phyloP scores from a whole-genome alignment of 2,329 filamentous ascomycete genomes.

The Xylaria multiplex region DNA sequence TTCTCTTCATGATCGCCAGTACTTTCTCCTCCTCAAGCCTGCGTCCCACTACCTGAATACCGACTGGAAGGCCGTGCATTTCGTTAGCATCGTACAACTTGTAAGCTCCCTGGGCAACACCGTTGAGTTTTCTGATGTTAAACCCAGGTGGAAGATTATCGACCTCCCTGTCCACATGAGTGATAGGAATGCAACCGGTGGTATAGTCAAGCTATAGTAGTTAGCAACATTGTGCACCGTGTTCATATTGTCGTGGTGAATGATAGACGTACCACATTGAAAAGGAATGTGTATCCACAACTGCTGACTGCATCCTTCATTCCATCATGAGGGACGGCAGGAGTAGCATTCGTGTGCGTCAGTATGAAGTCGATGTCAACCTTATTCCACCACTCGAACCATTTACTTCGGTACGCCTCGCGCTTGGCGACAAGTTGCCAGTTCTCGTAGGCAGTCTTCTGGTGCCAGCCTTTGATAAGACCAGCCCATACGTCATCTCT shows the following conservation, averaged over 20 bases:
- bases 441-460: conserved; percentile 79
- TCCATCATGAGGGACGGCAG: conserved; percentile 84
- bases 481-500: conserved; percentile 81
- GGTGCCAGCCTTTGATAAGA: conserved; percentile 76
- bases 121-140: conserved; percentile 74
- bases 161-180: conserved; percentile 76
- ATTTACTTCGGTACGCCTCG: conserved; percentile 79
- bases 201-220: conserved; percentile 79
- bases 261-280: conserved; percentile 75
- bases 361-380: conserved; percentile 80
- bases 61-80: conserved; percentile 91
- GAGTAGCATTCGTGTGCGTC: conserved; percentile 87
- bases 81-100: conserved; percentile 82
- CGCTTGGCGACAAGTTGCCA: conserved; percentile 83
- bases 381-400: conserved; percentile 87
- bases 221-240: conserved; percentile 17
- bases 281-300: conserved; percentile 93
- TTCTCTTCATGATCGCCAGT: conserved; percentile 78
- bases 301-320: conserved; percentile 88
- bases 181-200: conserved; percentile 83
- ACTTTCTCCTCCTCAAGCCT: conserved; percentile 90
- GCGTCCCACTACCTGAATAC: conserved; percentile 82
- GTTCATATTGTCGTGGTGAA: background rate
- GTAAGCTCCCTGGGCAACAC: conserved; percentile 83
- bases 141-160: conserved; percentile 73